Percentiles rank a stretch among this genome's conserved stretches.
phyloP scores from a whole-genome alignment of 371 early-diverging fungal species.

The Haplosporangium sp. region DNA sequence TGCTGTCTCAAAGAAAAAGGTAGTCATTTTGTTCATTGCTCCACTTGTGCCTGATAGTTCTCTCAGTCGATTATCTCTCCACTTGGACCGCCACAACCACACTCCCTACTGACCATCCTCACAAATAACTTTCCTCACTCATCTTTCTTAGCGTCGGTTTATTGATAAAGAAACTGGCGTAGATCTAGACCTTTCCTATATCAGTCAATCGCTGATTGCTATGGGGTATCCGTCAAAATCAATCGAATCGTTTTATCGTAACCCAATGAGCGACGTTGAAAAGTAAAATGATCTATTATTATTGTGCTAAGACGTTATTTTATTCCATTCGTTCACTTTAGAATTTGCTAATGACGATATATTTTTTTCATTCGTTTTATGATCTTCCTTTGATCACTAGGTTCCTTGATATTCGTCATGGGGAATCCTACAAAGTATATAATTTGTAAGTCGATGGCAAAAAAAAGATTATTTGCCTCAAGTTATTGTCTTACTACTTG shows the following conservation, averaged over 20 bases:
- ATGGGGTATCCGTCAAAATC: constrained; percentile 77
- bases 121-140: not conserved
- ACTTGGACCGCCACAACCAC: not conserved
- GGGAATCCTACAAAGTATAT: constrained; percentile 73
- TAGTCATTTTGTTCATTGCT: not conserved
- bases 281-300: constrained; percentile 56
- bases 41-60: not conserved
- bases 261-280: constrained; percentile 67
- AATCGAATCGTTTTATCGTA: constrained; percentile 76
- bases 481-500: no score
- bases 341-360: not conserved
- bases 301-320: not conserved
- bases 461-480: not conserved
- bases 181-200: constrained; percentile 77
- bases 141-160: constrained; percentile 57
- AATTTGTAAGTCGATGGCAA: constrained; percentile 66
- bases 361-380: not conserved
- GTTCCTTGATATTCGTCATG: constrained; percentile 71
- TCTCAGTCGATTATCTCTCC: no score
- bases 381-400: constrained; percentile 42
- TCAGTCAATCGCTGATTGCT: constrained; percentile 74
- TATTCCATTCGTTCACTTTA: not conserved
- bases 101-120: not conserved
- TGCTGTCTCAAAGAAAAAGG: constrained; percentile 55
- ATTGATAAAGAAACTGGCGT: constrained; percentile 60